Evolutionary conservation across 2,329 filamentous ascomycete genomes (phyloP).

Genomic region (Phyllosticta capitalensis): DNA sequence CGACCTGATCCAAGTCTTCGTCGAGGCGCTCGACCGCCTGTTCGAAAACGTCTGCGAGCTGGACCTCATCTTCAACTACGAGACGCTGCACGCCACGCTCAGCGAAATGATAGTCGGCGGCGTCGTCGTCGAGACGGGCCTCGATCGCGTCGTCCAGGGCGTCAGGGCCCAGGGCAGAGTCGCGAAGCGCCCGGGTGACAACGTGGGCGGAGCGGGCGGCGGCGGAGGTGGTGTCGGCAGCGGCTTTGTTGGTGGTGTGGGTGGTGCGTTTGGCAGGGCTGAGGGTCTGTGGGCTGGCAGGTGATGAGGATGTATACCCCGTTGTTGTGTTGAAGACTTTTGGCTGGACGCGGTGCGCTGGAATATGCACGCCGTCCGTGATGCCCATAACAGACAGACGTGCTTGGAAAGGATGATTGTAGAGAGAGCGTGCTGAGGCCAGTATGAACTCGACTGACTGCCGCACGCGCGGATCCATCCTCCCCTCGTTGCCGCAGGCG

Average conservation of each 20-base stretch:
- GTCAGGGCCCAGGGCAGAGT: slow-evolving; percentile 68
- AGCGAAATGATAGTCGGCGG: slow-evolving; percentile 94
- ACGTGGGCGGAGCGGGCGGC: not conserved
- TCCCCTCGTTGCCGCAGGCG: too few relatives aligned
- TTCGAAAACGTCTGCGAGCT: slow-evolving; percentile 99
- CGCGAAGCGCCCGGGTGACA: slow-evolving; percentile 56
- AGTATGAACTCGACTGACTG: too few relatives aligned
- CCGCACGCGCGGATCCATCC: too few relatives aligned
- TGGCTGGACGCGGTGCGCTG: not conserved
- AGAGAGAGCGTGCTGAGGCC: too few relatives aligned
- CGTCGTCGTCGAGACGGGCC: slow-evolving; percentile 83
- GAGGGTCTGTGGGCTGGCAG: slow-evolving; percentile 11
- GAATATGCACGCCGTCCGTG: not conserved
- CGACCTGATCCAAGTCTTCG: slow-evolving; percentile 95
- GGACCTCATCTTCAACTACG: slow-evolving; percentile 97
- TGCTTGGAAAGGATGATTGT: too few relatives aligned
- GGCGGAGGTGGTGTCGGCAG: not conserved
- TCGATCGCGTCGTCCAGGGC: slow-evolving; percentile 79
- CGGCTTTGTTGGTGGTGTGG: slow-evolving; percentile 1
- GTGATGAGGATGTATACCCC: not conserved
- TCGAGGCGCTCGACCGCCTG: slow-evolving; percentile 85
- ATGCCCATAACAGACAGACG: too few relatives aligned
- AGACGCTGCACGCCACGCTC: slow-evolving; percentile 84
- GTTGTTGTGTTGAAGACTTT: not conserved
- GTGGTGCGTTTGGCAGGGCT: slow-evolving; percentile 13